Conservation (phyloP, 2,329 filamentous ascomycete species). For the Pseudogymnoascus sp. region DNA sequence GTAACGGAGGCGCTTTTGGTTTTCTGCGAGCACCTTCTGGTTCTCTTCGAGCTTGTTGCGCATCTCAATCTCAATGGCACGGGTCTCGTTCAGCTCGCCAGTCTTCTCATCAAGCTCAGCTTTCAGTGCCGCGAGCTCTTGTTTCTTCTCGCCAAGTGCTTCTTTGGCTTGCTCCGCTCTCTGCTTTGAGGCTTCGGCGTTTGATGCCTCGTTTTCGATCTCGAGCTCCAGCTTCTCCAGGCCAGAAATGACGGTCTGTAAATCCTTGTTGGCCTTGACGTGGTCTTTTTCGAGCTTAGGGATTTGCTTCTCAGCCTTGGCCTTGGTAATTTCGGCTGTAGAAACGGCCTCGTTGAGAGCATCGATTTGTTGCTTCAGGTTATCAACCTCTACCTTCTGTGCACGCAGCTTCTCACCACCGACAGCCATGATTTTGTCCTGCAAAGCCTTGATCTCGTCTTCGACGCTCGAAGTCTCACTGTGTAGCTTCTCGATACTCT, state of each 20-base stretch:
- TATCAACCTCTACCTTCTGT: constrained; percentile 86
- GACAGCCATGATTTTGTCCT: constrained; percentile 97
- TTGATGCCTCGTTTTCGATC: constrained; percentile 65
- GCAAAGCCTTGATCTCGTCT: constrained; percentile 82
- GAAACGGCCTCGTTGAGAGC: constrained; percentile 75
- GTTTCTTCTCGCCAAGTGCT: constrained; percentile 67
- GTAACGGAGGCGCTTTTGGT: constrained; percentile 73
- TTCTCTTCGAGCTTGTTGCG: constrained; percentile 95
- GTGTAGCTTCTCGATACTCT: constrained; percentile 71
- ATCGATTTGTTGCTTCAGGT: constrained; percentile 76
- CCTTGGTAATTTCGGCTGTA: constrained; percentile 76
- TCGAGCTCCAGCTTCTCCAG: constrained; percentile 72
- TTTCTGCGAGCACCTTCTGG: constrained; percentile 79
- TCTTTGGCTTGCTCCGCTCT: constrained; percentile 77
- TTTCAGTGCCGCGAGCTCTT: constrained; percentile 72
- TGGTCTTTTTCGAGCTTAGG: constrained; percentile 79
- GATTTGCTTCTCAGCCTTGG: constrained; percentile 89
- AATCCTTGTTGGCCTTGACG: constrained; percentile 69
- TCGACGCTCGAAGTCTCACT: constrained; percentile 84
- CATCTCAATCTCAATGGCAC: constrained; percentile 93
- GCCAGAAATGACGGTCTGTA: constrained; percentile 63
- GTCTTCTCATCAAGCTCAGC: constrained; percentile 79
- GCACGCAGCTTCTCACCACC: constrained; percentile 86
- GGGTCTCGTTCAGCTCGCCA: constrained; percentile 76
- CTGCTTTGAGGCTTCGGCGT: constrained; percentile 62